Base-by-base conservation (phyloP, 2,329 filamentous ascomycete genomes). In the Penicillium decumbens region DNA sequence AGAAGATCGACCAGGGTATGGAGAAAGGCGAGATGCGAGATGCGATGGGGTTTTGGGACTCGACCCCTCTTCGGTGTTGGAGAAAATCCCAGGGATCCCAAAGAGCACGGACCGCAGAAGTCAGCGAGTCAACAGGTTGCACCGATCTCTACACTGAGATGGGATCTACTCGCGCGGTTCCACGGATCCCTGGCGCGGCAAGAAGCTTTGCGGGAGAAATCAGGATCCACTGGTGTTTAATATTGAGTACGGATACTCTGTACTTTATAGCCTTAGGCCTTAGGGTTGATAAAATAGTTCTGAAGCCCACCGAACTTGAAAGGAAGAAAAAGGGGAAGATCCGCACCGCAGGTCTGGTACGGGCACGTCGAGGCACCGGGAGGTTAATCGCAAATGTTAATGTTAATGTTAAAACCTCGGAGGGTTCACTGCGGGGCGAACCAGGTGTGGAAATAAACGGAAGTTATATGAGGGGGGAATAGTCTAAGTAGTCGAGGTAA, bases 1-100 rank as follows among this genome's bases (percentile, higher is more conserved):
- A 55, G 42, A 45, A 50, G 57, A 64, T 58, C 60, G 60, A 62
- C 61, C 62, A 66, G 60, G 59, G 54, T 59, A 55, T 62, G 60
- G 59, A 60, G 58, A 49, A 58, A 35, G 42, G 27, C 33, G 56
- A 56, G 54, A 38, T 23, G 20, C 20, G 20, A 40, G 53, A 47
- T 45, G 47, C 32, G 47, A 38, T 53, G 51, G 54, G 54, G 55
- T 60, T 60, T 59, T 18, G 15, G 15, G 57, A 60, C 48, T 58
- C 56, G 50, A 60, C 56, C 57, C 57, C 56, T 58, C 56, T 43
- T 51, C 49, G 41, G 33, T 41, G 47, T 53, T 54, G 44, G 45
- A 43, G 42, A 45, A 45, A 54, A 41, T 50, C 52, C 51, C 51
- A 56, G 45, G 57, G 58, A 61, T 58, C 56, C 38, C 42, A 27